Base-by-base conservation (phyloP, 2,329 filamentous ascomycete species). In the Lecanicillium sp. region DNA sequence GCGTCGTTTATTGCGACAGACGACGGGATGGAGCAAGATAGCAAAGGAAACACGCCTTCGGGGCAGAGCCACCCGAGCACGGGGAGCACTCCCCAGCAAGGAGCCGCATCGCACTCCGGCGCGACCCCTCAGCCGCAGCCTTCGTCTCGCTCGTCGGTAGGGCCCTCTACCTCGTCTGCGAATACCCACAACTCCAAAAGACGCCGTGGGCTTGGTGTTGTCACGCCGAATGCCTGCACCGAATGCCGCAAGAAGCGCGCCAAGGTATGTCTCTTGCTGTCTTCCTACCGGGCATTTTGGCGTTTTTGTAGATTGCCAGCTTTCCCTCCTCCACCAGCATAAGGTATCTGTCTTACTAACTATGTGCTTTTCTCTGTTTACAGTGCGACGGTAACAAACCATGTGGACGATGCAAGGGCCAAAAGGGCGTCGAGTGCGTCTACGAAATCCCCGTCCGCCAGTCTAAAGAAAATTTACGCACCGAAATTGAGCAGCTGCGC, bases 361-460 rank as follows among this genome's bases (percentile, higher is more conserved):
- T 19, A 25, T 11, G 22, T 7, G 17, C 19, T 3, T 27, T 19
- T 27, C 29, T 29, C 35, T 41, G 25, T 43, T n/a, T n/a, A n/a
- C n/a, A 78, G 74, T 81, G 77, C 49, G 77, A 81, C 49, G 77
- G 77, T 6, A 61, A 70, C 35, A 65, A 52, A 20, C 76, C 74
- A 3, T 79, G 74, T 46, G 63, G 65, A 25, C 64, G 77, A 44
- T 81, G 77, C 57, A 67, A 61, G 42, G 46, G 59, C 1, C 75
- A 79, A 45, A 71, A 69, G 39, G 69, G 72, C 22, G 57, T 68
- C 29, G 68, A 77, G 17, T 81, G 77, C 44, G 52, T 77, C 17
- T 81, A 81, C 59, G 75, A 81, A 46, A 53, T 78, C 7, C 77
- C 77, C 0, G 69, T 81, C 5, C 74, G 77, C 32, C 76, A 79